Conservation (phyloP, 306 rosid genomes). For the Elaeagnus macrophylla region DNA sequence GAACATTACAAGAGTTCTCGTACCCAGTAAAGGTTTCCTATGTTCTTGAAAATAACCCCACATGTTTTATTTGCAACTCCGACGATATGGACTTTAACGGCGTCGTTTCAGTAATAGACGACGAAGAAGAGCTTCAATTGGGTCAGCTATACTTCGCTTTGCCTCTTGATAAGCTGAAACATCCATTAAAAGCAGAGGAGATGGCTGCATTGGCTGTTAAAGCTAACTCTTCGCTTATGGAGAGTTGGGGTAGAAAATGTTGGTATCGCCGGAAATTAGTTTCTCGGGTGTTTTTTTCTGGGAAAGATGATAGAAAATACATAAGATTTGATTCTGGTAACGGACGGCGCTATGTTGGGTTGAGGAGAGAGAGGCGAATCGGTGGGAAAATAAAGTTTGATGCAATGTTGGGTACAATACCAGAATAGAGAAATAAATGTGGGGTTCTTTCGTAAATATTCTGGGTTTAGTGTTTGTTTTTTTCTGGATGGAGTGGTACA, state of each 20-base stretch:
- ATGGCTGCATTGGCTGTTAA: slow-evolving; percentile 20
- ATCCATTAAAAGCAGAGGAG: slow-evolving; percentile 11
- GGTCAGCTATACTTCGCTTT: slow-evolving; percentile 23
- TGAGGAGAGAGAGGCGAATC: too few species aligned
- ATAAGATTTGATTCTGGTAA: too few species aligned
- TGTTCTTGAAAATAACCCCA: slow-evolving; percentile 5
- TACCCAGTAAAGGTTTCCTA: slow-evolving; percentile 18
- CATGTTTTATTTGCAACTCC: slow-evolving; percentile 16
- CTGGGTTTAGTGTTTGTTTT: too few species aligned
- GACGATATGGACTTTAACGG: slow-evolving; percentile 20
- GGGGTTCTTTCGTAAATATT: too few species aligned
- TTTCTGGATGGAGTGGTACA: too few species aligned
- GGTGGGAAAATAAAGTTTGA: too few species aligned
- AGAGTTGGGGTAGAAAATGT: not conserved
- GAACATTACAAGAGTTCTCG: slow-evolving; percentile 22
- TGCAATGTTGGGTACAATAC: too few species aligned
- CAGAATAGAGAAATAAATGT: too few species aligned
- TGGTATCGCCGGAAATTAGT: too few species aligned
- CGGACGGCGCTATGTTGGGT: too few species aligned
- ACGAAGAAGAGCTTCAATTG: slow-evolving; percentile 19
- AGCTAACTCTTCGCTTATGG: slow-evolving; percentile 15
- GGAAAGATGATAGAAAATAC: too few species aligned
- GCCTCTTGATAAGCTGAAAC: slow-evolving; percentile 16
- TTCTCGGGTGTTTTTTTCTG: too few species aligned
- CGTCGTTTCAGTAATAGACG: slow-evolving; percentile 3